Base-by-base conservation (phyloP, 192 early-diverging fungal species). In the Coemansia sp. region DNA sequence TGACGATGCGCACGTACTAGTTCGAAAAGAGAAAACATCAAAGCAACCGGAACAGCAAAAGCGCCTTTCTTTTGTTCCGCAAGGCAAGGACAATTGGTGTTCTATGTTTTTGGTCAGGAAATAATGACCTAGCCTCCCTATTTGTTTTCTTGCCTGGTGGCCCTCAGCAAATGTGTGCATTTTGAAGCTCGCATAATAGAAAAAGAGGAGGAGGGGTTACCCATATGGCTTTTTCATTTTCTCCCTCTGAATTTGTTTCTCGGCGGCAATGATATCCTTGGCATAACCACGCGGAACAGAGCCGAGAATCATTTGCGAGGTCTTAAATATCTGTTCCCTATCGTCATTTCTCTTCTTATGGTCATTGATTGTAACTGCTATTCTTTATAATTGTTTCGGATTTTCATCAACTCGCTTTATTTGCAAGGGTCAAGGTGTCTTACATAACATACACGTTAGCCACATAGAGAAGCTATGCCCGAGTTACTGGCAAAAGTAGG, bases 401-500 rank as follows among this genome's bases (percentile, higher is more conserved):
- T 31, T 31, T 31, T 31, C 31, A 31, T 31, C 31, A 31, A 31
- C 31, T 31, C 7, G 31, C 6, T 31, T 31, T 31, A 31, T 31
- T 31, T 6, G 6, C 5, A 31, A 31, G 31, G 31, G 7, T n/a
- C 4, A 4, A 17, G 37, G 8, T 23, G 10, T 47, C 21, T 57
- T 26, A 26, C 4, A 21, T 12, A 37, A 56, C 60, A 54, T 25
- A 54, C 31, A 44, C 21, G 8, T 46, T 19, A 4, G 15, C 19
- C 12, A 31, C 31, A 31, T 31, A 31, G 31, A 31, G 25, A 31
- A n/a, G 9, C 6, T 4, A 66, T 72, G 71, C 7, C 65, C n/a
- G 70, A 78, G 10, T 46, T 68, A 22, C 46, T 69, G 21, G 26
- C 57, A 28, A 72, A 68, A 50, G 57, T 55, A 17, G 25, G 54